Conservation (phyloP, 2,329 filamentous ascomycete genomes). For the Furcasterigmium furcatum region DNA sequence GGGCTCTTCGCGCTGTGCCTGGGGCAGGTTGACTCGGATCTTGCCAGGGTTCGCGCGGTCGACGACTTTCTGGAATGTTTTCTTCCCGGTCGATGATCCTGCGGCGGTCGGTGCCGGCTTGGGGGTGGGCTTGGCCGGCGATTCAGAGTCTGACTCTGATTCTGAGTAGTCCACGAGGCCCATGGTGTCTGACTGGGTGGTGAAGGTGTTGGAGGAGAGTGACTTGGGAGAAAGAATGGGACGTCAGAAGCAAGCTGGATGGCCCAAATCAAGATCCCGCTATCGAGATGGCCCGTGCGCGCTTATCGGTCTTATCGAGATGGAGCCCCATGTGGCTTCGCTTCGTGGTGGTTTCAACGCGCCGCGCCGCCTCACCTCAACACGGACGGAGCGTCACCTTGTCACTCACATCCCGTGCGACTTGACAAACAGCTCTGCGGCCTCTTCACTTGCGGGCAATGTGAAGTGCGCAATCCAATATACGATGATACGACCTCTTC, state of each 20-base stretch:
- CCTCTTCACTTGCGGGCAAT: conserved; percentile 3
- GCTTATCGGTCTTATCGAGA: too few relatives aligned
- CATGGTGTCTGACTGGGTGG: conserved; percentile 45
- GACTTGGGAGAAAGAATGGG: background rate
- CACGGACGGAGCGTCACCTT: too few relatives aligned
- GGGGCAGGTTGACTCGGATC: conserved; percentile 76
- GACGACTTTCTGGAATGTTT: conserved; percentile 74
- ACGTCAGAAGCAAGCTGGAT: too few relatives aligned
- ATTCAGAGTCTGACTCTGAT: conserved; percentile 59
- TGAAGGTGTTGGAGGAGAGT: background rate
- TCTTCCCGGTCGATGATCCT: conserved; percentile 33
- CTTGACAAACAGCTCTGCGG: too few relatives aligned
- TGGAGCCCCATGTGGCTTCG: too few relatives aligned
- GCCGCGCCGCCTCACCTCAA: too few relatives aligned
- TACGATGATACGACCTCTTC: too few relatives aligned
- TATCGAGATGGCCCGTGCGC: too few relatives aligned
- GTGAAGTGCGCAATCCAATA: background rate
- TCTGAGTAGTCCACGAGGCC: conserved; percentile 81
- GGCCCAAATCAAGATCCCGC: too few relatives aligned
- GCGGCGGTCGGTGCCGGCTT: conserved; percentile 21
- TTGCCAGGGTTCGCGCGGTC: conserved; percentile 79
- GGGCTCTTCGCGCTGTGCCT: conserved; percentile 32
- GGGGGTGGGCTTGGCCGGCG: conserved; percentile 19
- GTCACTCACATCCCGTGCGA: too few relatives aligned
- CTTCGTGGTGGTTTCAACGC: background rate